Percentiles rank a stretch among this genome's conserved stretches.
phyloP scores from a whole-genome alignment of 2,329 filamentous ascomycete genomes.

The Didymella glomerata region DNA sequence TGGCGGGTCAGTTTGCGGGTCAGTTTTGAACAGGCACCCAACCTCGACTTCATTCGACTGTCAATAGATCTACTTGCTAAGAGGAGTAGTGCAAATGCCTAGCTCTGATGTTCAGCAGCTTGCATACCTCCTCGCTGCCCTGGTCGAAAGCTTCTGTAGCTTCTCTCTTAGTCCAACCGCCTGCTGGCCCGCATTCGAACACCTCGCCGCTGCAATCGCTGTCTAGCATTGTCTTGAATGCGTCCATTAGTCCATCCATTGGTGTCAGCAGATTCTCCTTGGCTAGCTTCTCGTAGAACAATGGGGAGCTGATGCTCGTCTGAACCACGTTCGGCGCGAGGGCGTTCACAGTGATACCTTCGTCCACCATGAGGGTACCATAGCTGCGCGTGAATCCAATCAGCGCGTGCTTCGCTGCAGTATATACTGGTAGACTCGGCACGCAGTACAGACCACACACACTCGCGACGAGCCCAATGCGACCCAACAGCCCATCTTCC shows the following conservation, averaged over 20 bases:
- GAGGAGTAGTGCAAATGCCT: conserved; percentile 19
- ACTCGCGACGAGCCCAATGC: conserved; percentile 50
- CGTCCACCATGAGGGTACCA: conserved; percentile 52
- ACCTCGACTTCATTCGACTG: neutral
- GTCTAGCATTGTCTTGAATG: conserved; percentile 50
- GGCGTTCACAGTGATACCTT: conserved; percentile 55
- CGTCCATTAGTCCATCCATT: conserved; percentile 53
- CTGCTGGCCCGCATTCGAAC: conserved; percentile 55
- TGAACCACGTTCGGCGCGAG: conserved; percentile 54
- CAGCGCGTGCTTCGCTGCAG: conserved; percentile 54
- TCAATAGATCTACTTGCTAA: neutral
- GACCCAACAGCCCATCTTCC: conserved; percentile 45
- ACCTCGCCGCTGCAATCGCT: conserved; percentile 52
- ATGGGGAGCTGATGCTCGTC: conserved; percentile 50
- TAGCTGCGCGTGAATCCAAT: conserved; percentile 53
- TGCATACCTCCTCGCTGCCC: conserved; percentile 34
- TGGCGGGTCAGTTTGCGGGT: conserved; percentile 8
- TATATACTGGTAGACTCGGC: conserved; percentile 55
- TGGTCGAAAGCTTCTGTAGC: conserved; percentile 44
- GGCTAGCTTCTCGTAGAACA: conserved; percentile 53
- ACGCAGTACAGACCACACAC: conserved; percentile 56
- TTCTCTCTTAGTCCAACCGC: conserved; percentile 39
- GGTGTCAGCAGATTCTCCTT: conserved; percentile 48
- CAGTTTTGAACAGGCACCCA: neutral
- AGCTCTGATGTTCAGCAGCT: conserved; percentile 17